These are phyloP conservation scores for Euryodendron excelsum DNA, from an alignment of 148 eudicot species.

Conservation along the genomic window DNA sequence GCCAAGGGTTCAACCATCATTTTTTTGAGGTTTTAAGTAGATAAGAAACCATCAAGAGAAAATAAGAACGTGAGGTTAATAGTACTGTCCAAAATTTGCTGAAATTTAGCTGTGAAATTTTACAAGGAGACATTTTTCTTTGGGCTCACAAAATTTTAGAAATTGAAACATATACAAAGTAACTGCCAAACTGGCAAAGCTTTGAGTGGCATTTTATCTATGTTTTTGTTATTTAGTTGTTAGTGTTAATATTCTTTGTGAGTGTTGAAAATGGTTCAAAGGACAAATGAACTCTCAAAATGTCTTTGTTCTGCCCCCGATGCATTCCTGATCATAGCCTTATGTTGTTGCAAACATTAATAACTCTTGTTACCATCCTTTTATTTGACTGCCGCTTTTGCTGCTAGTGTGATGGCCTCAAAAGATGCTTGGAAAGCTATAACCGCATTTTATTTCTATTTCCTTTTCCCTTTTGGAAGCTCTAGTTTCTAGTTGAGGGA, in stretches of 20 bases:
- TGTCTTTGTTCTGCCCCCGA: background rate
- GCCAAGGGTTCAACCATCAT: background rate
- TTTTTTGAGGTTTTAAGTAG: background rate
- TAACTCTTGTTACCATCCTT: too few relatives aligned
- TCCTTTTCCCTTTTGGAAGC: background rate
- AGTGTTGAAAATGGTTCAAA: background rate
- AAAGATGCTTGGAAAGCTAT: background rate
- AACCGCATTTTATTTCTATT: background rate
- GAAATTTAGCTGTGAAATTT: background rate
- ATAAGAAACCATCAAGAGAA: background rate
- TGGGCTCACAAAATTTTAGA: background rate
- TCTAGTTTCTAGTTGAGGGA: conserved; percentile 1
- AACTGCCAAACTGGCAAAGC: background rate
- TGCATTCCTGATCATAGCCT: background rate
- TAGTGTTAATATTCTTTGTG: background rate
- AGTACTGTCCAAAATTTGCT: background rate
- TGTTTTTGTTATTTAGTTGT: background rate
- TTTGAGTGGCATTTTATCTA: background rate
- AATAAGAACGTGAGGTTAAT: background rate
- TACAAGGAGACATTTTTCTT: background rate
- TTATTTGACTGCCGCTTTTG: too few relatives aligned
- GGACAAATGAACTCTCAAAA: background rate
- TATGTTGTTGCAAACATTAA: background rate
- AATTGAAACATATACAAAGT: background rate
- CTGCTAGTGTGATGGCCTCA: background rate